Base-by-base conservation (phyloP, 345 rosid genomes). In the Streptanthus diversifolius region DNA sequence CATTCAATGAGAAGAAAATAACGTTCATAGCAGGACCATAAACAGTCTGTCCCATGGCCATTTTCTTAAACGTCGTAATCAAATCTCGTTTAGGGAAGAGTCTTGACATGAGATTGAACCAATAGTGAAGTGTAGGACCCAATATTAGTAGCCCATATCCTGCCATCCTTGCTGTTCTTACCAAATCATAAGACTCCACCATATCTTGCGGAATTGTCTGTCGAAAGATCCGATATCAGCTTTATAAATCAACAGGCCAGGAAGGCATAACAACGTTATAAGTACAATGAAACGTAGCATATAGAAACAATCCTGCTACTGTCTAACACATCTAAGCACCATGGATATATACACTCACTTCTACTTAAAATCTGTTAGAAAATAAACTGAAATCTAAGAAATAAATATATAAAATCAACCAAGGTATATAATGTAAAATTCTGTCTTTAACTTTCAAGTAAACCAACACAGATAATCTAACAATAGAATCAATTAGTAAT, bases 1-100 rank as follows among this genome's bases (percentile, higher is more conserved):
- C 97, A 80, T 85, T 95, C 71, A 80, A 5, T 5, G 93, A 83
- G 85, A 95, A 86, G 91, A 95, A 92, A 63, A 84, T 80, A 54
- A 62, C 84, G 6, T 86, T 95, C 99, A 95, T 88, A 62, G 66
- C 17, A 36, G 99, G 99, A 8, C 97, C 98, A 27, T 83, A 95
- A 12, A 87, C 32, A 2, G 84, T 72, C 79, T 92, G 98, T 24
- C 91, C 98, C 91, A 95, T 74, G 48, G 82, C 78, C 80, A 90
- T 92, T 82, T 92, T 95, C 91, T 92, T 95, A 63, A 90, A 82
- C 3, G 91, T 92, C 7, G 93, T 80, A 22, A 85, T 68, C 71
- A 88, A 56, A 82, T 95, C 98, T 67, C 79, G 81, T 79, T 88
- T 87, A 0, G 99, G 98, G 63, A 92, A 85, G 53, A 71, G 70